These are phyloP conservation scores for Cryptococcus sp. DNA, from an alignment of 1,284 basidiomycete genomes.

Conservation along the genomic window DNA sequence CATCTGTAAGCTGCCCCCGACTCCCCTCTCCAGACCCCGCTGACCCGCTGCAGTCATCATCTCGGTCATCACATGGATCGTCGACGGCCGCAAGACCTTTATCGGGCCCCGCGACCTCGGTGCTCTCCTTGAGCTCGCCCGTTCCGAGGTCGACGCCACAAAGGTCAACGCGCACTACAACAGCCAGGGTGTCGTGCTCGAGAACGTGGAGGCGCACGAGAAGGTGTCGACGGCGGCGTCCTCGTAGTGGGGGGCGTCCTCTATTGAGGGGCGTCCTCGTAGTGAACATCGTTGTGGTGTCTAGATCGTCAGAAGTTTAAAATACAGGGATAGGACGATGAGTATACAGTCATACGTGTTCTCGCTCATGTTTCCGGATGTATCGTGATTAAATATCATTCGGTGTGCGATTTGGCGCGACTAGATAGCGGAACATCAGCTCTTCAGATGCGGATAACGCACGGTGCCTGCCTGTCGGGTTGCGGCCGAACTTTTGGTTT, in stretches of 20 bases:
- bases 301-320: too few relatives aligned
- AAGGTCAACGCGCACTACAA: conserved; percentile 5
- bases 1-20: conserved; percentile 23
- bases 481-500: too few relatives aligned
- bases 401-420: too few relatives aligned
- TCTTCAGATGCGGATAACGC: too few relatives aligned
- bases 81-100: conserved; percentile 47
- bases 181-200: background rate
- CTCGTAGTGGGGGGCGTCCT: background rate
- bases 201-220: background rate
- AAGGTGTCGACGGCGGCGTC: background rate
- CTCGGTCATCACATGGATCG: conserved; percentile 42
- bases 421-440: too few relatives aligned
- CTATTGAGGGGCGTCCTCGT: background rate
- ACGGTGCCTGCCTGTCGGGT: too few relatives aligned
- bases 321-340: too few relatives aligned
- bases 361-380: too few relatives aligned
- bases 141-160: conserved; percentile 18
- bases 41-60: conserved; percentile 30
- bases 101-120: conserved; percentile 48
- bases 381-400: too few relatives aligned
- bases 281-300: background rate
- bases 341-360: too few relatives aligned
- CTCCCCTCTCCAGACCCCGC: background rate
- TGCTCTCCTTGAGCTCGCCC: conserved; percentile 31